Base-by-base conservation (phyloP, 2,329 filamentous ascomycete species). In the Didymella sp. region DNA sequence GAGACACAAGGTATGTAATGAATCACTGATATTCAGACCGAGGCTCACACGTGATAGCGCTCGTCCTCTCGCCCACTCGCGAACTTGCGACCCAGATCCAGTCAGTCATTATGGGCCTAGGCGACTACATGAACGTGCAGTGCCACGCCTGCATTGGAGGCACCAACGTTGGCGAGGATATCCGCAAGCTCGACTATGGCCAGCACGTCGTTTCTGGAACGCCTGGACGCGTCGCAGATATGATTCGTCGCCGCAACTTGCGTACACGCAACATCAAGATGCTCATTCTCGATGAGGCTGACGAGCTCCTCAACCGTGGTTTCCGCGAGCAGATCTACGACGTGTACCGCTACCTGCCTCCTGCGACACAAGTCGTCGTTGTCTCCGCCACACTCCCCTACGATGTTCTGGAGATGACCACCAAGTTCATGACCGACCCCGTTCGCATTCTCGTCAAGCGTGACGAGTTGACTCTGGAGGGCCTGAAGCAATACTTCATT, bases 251-350 rank as follows among this genome's bases (percentile, higher is more conserved):
- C 58, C 87, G 88, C 63, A 88, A 90, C 66, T 80, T 91, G 52
- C 86, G 87, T 69, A 91, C 89, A 33, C 85, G 87, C 60, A 83
- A 90, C 76, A 91, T 91, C 80, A 91, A 91, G 78, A 91, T 91
- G 86, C 81, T 91, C 33, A 87, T 91, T 57, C 84, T 91, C 55
- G 89, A 91, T 70, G 89, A 91, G 75, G 89, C 89, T 60, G 89
- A 91, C 71, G 89, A 91, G 73, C 81, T 91, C 53, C 86, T 98
- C 13, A 96, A 97, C 80, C 90, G 93, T 68, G 95, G 95, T 47
- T 99, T 98, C 84, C 87, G 92, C 63, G 95, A 99, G 81, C 95
- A 98, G 76, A 99, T 99, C 77, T 98, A 98, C 85, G 94, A 98
- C 68, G 93, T 99, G 47, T 98, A 97, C 82, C 91, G 93, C 73